Evolutionary conservation across 805 yeast species (phyloP), one percentile per base, ranked within the genome.

Genomic region (Aciculoconidium aculeatum): DNA sequence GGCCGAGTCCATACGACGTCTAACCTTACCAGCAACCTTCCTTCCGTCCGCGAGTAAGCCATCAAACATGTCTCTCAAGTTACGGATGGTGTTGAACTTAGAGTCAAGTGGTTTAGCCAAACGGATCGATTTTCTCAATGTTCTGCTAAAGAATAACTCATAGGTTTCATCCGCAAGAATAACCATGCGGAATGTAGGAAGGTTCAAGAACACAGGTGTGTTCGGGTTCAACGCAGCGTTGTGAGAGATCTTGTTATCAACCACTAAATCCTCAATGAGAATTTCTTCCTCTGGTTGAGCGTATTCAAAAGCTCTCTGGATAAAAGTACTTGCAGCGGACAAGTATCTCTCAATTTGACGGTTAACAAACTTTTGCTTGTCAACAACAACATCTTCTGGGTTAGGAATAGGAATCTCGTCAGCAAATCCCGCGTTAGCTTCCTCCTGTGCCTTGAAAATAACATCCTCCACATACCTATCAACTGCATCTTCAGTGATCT

Each of bases 141-240:
- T 80, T 15, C 66, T 61, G 9, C 84, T 67, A 58, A 92, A 92
- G 37, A 90, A 75, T 22, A 81, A 63, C 53, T 92, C 97, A 42
- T 86, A 81, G 0, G 96, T 83, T 47, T 87, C 97, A 51, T 88
- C 96, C 0, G 97, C 96, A 5, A 90, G 62, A 5, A 92, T 61
- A 1, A 92, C 94, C 98, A 90, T 90, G 38, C 97, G 65, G 59
- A 90, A 90, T 0, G 95, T 87, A 0, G 97, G 85, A 11, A 86
- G 61, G 30, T 81, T 83, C 30, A 88, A 67, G 34, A 61, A 75
- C 7, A 80, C 75, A 1, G 95, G 94, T 17, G 78, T 72, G 17
- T 72, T 67, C 3, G 95, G 95, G 48, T 86, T 84, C 21, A 86
- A 59, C 0, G 95, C 95, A 4, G 76, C 84, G 48, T 87, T 86